These are phyloP conservation scores for Tolypocladium sp. DNA, from an alignment of 2,329 filamentous ascomycete genomes.

Conservation along the genomic window DNA sequence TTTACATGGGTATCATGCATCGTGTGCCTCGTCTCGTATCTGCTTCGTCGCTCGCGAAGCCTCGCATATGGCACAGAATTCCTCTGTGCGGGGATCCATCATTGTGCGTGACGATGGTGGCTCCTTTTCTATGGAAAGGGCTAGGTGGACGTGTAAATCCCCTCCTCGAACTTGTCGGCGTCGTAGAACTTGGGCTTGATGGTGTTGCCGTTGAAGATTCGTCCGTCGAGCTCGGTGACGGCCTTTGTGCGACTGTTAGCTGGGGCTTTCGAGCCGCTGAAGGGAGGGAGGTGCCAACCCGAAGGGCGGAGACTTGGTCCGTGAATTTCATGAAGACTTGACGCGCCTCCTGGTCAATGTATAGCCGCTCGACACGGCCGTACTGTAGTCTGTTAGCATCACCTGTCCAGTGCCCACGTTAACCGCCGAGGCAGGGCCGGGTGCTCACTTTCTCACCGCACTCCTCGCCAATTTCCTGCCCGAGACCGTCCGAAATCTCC, in stretches of 20 bases:
- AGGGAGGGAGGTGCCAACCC: slow-evolving; percentile 46
- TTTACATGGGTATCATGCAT: neutral
- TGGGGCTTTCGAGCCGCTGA: neutral
- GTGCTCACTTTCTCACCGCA: slow-evolving; percentile 64
- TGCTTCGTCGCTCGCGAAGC: neutral
- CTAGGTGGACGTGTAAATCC: slow-evolving; percentile 32
- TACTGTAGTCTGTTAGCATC: slow-evolving; percentile 42
- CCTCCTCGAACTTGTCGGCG: slow-evolving; percentile 69
- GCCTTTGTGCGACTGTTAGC: slow-evolving; percentile 45
- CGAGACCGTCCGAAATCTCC: slow-evolving; percentile 68
- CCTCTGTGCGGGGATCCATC: neutral
- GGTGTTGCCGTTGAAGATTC: slow-evolving; percentile 78
- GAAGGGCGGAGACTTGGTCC: slow-evolving; percentile 70
- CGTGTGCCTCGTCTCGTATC: neutral
- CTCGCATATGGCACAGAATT: neutral
- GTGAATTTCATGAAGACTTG: slow-evolving; percentile 93
- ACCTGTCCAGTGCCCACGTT: too few species aligned
- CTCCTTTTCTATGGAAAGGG: neutral
- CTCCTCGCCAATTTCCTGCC: slow-evolving; percentile 93
- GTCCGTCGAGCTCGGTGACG: slow-evolving; percentile 80
- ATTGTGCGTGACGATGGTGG: neutral
- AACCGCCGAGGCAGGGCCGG: too few species aligned
- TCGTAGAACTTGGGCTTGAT: slow-evolving; percentile 81
- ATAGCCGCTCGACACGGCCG: slow-evolving; percentile 71
- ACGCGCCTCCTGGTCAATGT: slow-evolving; percentile 54